These are phyloP conservation scores for Gloeostereum incarnatum DNA, from an alignment of 768 basidiomycete genomes.

Conservation along the genomic window DNA sequence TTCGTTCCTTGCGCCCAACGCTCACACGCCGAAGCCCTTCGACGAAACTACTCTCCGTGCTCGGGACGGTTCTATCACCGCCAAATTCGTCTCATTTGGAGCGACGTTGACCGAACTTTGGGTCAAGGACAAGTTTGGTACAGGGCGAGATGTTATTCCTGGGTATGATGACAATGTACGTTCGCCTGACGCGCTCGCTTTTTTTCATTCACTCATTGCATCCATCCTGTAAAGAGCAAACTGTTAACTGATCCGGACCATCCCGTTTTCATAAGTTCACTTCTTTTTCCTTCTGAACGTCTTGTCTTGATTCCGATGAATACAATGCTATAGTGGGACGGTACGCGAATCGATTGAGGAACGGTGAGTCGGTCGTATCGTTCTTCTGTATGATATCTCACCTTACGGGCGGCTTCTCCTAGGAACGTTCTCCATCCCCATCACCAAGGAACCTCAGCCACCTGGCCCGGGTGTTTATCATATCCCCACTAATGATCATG, in stretches of 20 bases:
- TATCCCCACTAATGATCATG: slow-evolving; percentile 40
- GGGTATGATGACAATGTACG: slow-evolving; percentile 48
- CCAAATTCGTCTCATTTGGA: slow-evolving; percentile 48
- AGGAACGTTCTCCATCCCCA: slow-evolving; percentile 48
- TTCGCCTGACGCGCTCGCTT: slow-evolving; percentile 5
- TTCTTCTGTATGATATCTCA: background rate
- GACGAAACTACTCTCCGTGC: slow-evolving; percentile 35
- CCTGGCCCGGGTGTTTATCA: slow-evolving; percentile 36
- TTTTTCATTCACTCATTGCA: background rate
- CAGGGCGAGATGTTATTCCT: slow-evolving; percentile 41
- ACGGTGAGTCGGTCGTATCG: slow-evolving; percentile 20
- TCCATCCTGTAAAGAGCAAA: slow-evolving; percentile 18
- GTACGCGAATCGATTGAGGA: slow-evolving; percentile 45
- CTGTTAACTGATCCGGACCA: slow-evolving; percentile 35
- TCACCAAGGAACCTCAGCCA: slow-evolving; percentile 32
- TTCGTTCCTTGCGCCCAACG: no score
- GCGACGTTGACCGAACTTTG: slow-evolving; percentile 47
- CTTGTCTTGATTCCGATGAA: background rate
- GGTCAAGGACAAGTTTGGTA: slow-evolving; percentile 42
- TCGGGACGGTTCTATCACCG: slow-evolving; percentile 46
- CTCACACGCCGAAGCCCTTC: no score
- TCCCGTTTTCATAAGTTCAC: slow-evolving; percentile 28
- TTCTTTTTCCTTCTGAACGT: slow-evolving; percentile 10
- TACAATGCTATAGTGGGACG: slow-evolving; percentile 29
- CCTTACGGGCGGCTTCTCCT: background rate